Conservation (phyloP, 345 rosid species). For the Citrus trifoliata region DNA sequence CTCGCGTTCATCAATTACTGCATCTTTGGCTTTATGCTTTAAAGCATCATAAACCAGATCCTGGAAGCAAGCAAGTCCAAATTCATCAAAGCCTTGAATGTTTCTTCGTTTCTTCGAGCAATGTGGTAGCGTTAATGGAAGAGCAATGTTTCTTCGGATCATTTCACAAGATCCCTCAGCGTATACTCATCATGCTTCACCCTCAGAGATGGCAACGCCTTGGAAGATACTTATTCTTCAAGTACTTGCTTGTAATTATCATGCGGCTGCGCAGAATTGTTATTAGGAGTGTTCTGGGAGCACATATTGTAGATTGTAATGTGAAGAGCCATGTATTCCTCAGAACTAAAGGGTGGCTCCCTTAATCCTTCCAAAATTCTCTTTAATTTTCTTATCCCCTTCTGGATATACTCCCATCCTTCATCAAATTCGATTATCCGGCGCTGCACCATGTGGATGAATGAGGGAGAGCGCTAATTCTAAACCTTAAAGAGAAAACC, state of each 20-base stretch:
- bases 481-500: no score
- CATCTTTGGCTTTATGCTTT: slow-evolving; percentile 52
- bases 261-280: slow-evolving; percentile 79
- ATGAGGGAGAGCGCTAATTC: no score
- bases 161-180: slow-evolving; percentile 74
- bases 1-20: slow-evolving; percentile 68
- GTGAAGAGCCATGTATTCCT: slow-evolving; percentile 80
- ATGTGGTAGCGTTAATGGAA: slow-evolving; percentile 79
- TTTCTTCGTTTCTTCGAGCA: slow-evolving; percentile 49
- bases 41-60: slow-evolving; percentile 63
- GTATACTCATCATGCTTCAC: slow-evolving; percentile 82
- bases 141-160: slow-evolving; percentile 12
- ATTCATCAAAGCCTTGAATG: slow-evolving; percentile 58
- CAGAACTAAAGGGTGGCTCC: slow-evolving; percentile 57
- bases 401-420: slow-evolving; percentile 81
- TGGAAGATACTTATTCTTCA: slow-evolving; percentile 57
- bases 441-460: slow-evolving; percentile 16
- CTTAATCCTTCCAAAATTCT: slow-evolving; percentile 61
- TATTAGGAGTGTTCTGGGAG: slow-evolving; percentile 76
- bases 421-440: slow-evolving; percentile 58
- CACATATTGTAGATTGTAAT: slow-evolving; percentile 76
- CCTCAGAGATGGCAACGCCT: slow-evolving; percentile 65
- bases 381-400: slow-evolving; percentile 71
- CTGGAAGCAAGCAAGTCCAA: slow-evolving; percentile 75
- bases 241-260: slow-evolving; percentile 70